Evolutionary conservation across 2,329 filamentous ascomycete species (phyloP).

Genomic region (Fusarium oligoseptatum): DNA sequence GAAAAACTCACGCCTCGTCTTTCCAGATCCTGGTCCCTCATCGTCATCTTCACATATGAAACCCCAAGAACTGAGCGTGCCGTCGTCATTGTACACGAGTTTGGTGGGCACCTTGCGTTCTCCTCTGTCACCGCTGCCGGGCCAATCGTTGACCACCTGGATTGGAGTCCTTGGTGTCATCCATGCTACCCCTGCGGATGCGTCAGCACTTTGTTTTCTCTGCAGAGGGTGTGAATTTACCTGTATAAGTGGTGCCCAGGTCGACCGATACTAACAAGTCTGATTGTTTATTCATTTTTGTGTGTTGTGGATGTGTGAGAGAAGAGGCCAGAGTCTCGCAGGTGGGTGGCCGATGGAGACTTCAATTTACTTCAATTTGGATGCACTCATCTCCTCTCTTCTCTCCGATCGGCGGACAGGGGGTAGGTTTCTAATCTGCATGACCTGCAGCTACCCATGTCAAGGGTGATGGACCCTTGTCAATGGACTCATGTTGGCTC

Average conservation of each 20-base stretch:
- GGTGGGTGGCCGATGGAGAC: no score
- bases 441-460: conserved; percentile 7
- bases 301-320: background rate
- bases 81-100: conserved; percentile 60
- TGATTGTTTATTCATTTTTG: background rate
- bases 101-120: conserved; percentile 68
- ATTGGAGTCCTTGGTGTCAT: conserved; percentile 57
- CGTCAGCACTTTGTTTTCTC: background rate
- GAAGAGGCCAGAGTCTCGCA: background rate
- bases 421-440: background rate
- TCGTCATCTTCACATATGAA: background rate
- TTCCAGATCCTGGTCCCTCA: background rate
- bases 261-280: background rate
- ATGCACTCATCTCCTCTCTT: background rate
- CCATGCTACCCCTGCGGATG: conserved; percentile 48
- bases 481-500: background rate
- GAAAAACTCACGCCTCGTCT: conserved; percentile 61
- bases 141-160: conserved; percentile 65
- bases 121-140: conserved; percentile 62
- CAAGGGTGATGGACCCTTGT: background rate
- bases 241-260: background rate
- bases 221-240: background rate
- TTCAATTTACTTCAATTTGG: background rate
- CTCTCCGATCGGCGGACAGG: background rate
- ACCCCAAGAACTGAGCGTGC: conserved; percentile 63